A percentile compares a stretch with the other conserved stretches of the same genome.
Evolutionary conservation across 108 stramenopile genomes (phyloP).

Genomic region (Skeletonema costatum): DNA sequence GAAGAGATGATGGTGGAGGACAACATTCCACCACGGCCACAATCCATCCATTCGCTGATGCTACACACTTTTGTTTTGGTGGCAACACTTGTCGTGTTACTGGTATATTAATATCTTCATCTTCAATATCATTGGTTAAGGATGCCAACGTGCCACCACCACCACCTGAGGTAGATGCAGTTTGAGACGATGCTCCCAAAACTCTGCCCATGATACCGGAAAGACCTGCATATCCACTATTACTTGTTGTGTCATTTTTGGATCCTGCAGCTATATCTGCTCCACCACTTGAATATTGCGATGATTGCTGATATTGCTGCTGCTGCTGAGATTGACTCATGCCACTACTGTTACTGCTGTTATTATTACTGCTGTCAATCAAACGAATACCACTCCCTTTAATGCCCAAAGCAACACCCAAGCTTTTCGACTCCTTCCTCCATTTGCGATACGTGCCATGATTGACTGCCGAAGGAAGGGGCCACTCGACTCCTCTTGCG

Average conservation of each 20-base stretch:
- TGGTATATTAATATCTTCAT: slow-evolving; percentile 34
- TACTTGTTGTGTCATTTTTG: neutral
- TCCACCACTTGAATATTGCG: neutral
- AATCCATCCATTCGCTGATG: slow-evolving; percentile 86
- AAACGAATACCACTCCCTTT: slow-evolving; percentile 4
- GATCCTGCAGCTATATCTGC: neutral
- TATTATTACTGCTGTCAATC: neutral
- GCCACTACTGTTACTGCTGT: slow-evolving; percentile 4
- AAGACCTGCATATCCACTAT: slow-evolving; percentile 28
- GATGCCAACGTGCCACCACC: slow-evolving; percentile 4
- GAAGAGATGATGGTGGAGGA: slow-evolving; percentile 16
- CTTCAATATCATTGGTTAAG: slow-evolving; percentile 38
- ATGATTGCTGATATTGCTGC: neutral
- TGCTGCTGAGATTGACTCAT: neutral
- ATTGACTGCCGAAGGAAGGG: slow-evolving; percentile 61
- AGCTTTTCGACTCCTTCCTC: slow-evolving; percentile 41
- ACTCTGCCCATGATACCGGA: slow-evolving; percentile 48
- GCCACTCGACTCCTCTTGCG: slow-evolving; percentile 85
- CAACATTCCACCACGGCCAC: slow-evolving; percentile 76
- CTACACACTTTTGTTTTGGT: slow-evolving; percentile 66
- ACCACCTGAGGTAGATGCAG: slow-evolving; percentile 21
- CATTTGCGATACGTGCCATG: slow-evolving; percentile 57
- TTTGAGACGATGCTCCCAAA: slow-evolving; percentile 41
- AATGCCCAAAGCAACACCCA: slow-evolving; percentile 57
- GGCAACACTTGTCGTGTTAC: slow-evolving; percentile 61